Conservation (phyloP, 768 basidiomycete genomes). For the Amanita exitialis region DNA sequence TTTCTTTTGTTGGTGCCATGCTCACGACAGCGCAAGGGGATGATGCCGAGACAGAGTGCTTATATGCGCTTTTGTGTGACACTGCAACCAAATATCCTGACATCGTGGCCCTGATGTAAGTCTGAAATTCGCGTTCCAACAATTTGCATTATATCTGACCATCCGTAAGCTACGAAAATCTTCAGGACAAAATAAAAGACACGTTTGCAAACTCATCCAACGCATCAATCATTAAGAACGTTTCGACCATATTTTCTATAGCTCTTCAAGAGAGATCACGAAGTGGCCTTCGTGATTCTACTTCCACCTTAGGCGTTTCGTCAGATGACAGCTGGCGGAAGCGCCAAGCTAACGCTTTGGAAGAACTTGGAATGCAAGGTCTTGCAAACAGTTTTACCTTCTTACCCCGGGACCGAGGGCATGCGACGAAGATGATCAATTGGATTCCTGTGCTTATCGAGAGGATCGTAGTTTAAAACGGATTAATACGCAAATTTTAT, state of each 20-base stretch:
- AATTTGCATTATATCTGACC: conserved; percentile 5
- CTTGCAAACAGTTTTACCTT: conserved; percentile 68
- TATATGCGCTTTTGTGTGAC: conserved; percentile 70
- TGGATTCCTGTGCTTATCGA: conserved; percentile 52
- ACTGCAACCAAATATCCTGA: conserved; percentile 62
- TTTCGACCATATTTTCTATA: conserved; percentile 68
- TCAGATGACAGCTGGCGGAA: conserved; percentile 38
- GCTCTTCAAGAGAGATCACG: conserved; percentile 43
- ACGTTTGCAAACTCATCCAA: conserved; percentile 66
- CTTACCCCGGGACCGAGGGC: conserved; percentile 40
- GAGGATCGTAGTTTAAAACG: conserved; percentile 4
- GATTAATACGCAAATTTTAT: neutral
- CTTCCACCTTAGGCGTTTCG: conserved; percentile 53
- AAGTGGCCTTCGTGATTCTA: conserved; percentile 39
- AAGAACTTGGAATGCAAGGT: conserved; percentile 66
- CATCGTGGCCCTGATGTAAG: conserved; percentile 63
- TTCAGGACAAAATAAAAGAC: conserved; percentile 69
- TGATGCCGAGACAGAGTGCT: conserved; percentile 71
- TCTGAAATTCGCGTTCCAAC: conserved; percentile 10
- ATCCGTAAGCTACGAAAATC: conserved; percentile 51
- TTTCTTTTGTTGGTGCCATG: conserved; percentile 70
- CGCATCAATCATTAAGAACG: conserved; percentile 56
- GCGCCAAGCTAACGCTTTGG: conserved; percentile 45
- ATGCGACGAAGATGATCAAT: conserved; percentile 56
- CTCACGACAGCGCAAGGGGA: conserved; percentile 68